Evolutionary conservation across 1,284 basidiomycete species (phyloP).

Genomic region (Trichosporon ovoides): DNA sequence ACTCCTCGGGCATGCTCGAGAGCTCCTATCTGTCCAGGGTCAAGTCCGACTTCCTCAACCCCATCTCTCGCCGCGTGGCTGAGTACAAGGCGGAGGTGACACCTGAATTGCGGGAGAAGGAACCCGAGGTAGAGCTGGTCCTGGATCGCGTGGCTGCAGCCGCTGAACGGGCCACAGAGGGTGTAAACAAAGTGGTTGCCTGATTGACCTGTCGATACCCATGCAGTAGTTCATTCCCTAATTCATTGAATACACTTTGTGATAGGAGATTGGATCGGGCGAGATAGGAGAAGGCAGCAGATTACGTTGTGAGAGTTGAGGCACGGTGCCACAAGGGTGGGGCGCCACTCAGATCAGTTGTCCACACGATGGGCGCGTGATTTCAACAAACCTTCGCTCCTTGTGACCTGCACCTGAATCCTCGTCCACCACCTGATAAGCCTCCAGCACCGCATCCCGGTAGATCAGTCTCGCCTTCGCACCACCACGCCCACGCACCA

Average conservation of each 20-base stretch:
- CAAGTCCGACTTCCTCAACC: constrained; percentile 41
- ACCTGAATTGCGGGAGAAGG: background rate
- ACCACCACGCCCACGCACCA: background rate
- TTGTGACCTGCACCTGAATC: no score
- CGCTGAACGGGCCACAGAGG: constrained; percentile 9
- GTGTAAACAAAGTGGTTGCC: constrained; percentile 2
- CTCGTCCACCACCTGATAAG: no score
- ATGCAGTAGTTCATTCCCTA: background rate
- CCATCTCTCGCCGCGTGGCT: constrained; percentile 84
- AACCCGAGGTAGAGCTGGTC: constrained; percentile 11
- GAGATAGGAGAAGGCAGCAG: no score
- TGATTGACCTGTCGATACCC: background rate
- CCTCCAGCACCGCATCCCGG: no score
- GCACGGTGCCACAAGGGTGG: constrained; percentile 4
- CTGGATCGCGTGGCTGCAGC: constrained; percentile 16
- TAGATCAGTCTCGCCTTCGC: background rate
- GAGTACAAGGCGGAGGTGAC: background rate
- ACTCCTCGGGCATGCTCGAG: constrained; percentile 22
- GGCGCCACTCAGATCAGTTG: constrained; percentile 2
- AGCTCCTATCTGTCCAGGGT: constrained; percentile 31
- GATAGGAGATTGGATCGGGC: no score
- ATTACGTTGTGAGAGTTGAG: no score
- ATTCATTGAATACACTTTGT: background rate
- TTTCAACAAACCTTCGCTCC: background rate
- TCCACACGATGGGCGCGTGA: background rate